These are phyloP conservation scores for Vickermania ingenoplastis DNA, from an alignment of 208 protist genomes.

Conservation along the genomic window DNA sequence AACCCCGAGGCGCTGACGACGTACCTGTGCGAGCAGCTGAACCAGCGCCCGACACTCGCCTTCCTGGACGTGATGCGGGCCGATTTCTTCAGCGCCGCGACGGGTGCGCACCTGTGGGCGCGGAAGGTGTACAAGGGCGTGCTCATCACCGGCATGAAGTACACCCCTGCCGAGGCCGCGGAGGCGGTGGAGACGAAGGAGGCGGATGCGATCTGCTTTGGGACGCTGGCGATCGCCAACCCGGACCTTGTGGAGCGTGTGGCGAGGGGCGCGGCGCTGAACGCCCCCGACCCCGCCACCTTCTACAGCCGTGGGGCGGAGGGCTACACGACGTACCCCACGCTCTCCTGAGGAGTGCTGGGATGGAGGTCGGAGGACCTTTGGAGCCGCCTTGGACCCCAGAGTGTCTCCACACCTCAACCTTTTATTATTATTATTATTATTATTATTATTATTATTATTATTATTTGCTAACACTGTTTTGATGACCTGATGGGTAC, in stretches of 20 bases:
- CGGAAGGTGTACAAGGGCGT: constrained; percentile 30
- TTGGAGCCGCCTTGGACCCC: too few species aligned
- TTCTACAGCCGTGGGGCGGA: constrained; percentile 20
- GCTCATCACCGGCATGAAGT: constrained; percentile 31
- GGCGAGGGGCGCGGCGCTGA: constrained; percentile 16
- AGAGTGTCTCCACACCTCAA: too few species aligned
- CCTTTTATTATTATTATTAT: too few species aligned
- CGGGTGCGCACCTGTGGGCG: constrained; percentile 31
- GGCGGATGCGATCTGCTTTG: constrained; percentile 45
- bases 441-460: too few species aligned
- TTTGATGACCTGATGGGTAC: too few species aligned
- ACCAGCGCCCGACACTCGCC: constrained; percentile 24
- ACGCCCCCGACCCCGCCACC: constrained; percentile 9
- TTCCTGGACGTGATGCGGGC: constrained; percentile 32
- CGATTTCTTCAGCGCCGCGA: constrained; percentile 10
- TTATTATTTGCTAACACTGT: too few species aligned
- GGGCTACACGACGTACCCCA: constrained; percentile 40
- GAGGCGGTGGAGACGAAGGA: constrained; percentile 15
- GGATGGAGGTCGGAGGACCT: too few species aligned
- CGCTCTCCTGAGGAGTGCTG: constrained; percentile 2
- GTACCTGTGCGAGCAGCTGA: constrained; percentile 41
- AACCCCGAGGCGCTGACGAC: constrained; percentile 29
- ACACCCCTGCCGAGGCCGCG: constrained; percentile 28
- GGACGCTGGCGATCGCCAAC: constrained; percentile 42
- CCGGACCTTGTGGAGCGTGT: constrained; percentile 50